Percentiles rank a stretch among this genome's conserved stretches.
Conservation (phyloP, 2,329 filamentous ascomycete genomes). For the Magnaporthiopsis rhizophila region DNA sequence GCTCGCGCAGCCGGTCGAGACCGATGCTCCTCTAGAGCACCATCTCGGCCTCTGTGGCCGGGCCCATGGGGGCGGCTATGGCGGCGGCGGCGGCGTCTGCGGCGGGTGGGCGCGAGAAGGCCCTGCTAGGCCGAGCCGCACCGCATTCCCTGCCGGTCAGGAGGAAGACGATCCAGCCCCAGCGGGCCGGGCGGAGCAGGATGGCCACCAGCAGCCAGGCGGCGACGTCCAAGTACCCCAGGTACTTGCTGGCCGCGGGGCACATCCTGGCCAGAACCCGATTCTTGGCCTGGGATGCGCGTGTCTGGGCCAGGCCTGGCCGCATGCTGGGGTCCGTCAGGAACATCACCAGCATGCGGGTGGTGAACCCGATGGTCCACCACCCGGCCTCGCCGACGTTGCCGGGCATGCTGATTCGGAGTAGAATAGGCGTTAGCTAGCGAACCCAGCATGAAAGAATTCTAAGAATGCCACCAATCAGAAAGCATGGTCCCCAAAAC, state of each 20-base stretch:
- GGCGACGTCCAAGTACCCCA: conserved; percentile 1
- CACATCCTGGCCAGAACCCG: no score
- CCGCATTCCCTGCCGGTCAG: background rate
- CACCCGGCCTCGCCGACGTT: background rate
- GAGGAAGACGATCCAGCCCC: conserved; percentile 4
- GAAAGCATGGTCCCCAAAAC: no score
- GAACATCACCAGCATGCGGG: conserved; percentile 6
- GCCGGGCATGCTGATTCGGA: background rate
- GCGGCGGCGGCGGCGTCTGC: no score
- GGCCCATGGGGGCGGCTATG: no score
- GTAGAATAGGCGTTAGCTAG: background rate
- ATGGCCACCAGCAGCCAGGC: background rate
- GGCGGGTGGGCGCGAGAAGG: background rate
- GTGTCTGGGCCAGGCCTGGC: no score
- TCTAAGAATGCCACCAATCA: no score
- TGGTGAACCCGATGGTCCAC: conserved; percentile 3
- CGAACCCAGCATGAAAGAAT: no score
- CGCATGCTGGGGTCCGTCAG: background rate
- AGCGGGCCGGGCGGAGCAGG: background rate
- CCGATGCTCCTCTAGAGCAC: background rate
- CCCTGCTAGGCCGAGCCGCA: background rate
- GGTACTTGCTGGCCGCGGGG: background rate
- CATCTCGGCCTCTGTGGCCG: background rate
- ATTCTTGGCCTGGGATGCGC: no score
- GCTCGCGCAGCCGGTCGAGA: background rate